Percentiles rank a stretch among this genome's conserved stretches.
Evolutionary conservation across 352 stramenopile genomes (phyloP).

Genomic region (Lagenidium giganteum): DNA sequence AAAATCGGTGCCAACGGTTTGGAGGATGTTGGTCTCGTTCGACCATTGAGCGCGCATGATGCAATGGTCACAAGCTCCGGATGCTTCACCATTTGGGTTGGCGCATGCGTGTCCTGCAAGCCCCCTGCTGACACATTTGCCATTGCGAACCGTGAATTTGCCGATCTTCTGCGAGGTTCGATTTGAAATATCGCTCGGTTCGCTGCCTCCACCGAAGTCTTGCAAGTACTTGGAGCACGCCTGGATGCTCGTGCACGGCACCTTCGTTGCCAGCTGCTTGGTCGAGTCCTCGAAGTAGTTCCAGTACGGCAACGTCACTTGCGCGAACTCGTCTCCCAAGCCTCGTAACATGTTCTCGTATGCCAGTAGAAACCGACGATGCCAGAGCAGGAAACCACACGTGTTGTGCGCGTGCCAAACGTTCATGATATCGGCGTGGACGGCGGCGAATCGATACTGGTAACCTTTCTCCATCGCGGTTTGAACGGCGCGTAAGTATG

Average conservation of each 20-base stretch:
- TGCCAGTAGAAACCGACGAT: conserved; percentile 49
- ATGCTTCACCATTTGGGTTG: not conserved
- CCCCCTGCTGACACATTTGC: not conserved
- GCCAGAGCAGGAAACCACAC: conserved; percentile 69
- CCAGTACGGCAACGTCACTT: conserved; percentile 52
- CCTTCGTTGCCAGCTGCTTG: not conserved
- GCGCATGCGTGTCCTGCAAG: not conserved
- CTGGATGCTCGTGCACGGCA: not conserved
- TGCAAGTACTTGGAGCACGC: not conserved
- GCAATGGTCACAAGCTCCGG: not conserved
- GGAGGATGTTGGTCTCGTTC: not conserved
- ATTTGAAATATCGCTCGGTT: not conserved
- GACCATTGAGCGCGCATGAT: not conserved
- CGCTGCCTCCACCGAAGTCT: conserved; percentile 3
- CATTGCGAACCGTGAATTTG: not conserved
- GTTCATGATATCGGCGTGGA: conserved; percentile 10
- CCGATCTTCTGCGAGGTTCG: not conserved
- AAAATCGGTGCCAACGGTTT: not conserved
- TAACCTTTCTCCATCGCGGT: conserved; percentile 19
- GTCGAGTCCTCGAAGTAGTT: conserved; percentile 5
- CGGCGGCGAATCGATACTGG: conserved; percentile 14
- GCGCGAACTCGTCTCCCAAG: conserved; percentile 40
- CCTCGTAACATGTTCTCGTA: conserved; percentile 84
- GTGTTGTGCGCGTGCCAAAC: conserved; percentile 14
- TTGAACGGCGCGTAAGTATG: conserved; percentile 15